phyloP scores from a whole-genome alignment of 306 rosid species.

The Vachellia pachyceras region DNA sequence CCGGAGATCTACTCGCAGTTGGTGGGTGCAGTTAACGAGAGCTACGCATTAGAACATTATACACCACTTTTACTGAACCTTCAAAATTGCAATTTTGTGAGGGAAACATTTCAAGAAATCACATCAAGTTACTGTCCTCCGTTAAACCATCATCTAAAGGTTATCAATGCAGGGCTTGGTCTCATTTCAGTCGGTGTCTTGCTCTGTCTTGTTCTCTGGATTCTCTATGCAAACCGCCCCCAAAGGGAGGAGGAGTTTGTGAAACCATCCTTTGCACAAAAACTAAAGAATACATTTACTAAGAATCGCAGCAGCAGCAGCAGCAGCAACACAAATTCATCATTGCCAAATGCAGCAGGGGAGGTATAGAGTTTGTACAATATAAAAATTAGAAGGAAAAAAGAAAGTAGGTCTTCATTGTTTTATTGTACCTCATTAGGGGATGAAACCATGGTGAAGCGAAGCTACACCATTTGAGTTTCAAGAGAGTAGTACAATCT shows the following conservation, averaged over 20 bases:
- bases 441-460: constrained; percentile 68
- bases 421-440: constrained; percentile 10
- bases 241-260: constrained; percentile 79
- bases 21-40: constrained; percentile 71
- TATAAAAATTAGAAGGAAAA: background rate
- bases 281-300: constrained; percentile 42
- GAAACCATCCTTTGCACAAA: constrained; percentile 48
- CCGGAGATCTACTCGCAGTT: constrained; percentile 70
- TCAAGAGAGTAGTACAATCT: constrained; percentile 21
- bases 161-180: constrained; percentile 74
- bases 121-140: constrained; percentile 74
- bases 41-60: constrained; percentile 86
- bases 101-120: constrained; percentile 77
- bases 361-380: constrained; percentile 41
- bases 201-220: constrained; percentile 89
- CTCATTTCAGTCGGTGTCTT: constrained; percentile 77
- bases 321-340: constrained; percentile 34
- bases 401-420: background rate
- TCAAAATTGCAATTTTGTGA: constrained; percentile 87
- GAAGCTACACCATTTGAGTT: constrained; percentile 60
- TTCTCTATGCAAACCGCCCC: constrained; percentile 91
- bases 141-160: constrained; percentile 66
- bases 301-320: constrained; percentile 29
- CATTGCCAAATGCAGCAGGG: constrained; percentile 39
- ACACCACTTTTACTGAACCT: constrained; percentile 76